Conservation (phyloP, 805 yeast species). For the Metschnikowia picachoensis region DNA sequence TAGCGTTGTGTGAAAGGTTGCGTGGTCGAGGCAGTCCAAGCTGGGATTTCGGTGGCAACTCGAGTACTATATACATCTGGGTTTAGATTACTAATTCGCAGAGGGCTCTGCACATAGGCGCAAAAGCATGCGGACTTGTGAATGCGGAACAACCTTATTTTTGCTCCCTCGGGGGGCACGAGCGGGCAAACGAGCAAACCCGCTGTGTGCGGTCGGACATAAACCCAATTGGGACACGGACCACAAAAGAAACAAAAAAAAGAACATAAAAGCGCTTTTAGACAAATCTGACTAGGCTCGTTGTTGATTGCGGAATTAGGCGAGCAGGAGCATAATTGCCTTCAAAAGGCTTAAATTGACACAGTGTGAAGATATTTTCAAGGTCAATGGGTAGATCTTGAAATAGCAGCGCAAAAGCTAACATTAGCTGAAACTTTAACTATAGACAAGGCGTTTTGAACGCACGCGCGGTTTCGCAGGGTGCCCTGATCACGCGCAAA, state of each 20-base stretch:
- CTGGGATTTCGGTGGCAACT: conserved; percentile 6
- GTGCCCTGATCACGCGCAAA: no score
- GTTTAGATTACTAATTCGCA: conserved; percentile 12
- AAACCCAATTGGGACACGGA: not conserved
- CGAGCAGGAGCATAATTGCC: no score
- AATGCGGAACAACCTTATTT: conserved; percentile 1
- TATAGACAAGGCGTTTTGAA: no score
- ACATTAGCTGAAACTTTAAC: no score
- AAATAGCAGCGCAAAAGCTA: no score
- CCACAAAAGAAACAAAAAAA: not conserved
- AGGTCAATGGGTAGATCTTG: no score
- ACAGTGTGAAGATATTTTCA: no score
- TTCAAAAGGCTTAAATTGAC: no score
- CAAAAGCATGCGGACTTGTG: conserved; percentile 6
- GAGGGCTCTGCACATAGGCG: not conserved
- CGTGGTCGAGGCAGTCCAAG: not conserved
- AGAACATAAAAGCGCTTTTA: no score
- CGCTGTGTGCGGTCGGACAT: not conserved
- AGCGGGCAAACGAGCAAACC: conserved; percentile 1
- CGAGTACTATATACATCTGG: conserved; percentile 5
- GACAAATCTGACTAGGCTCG: no score
- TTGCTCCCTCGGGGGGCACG: not conserved
- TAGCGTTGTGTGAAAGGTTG: not conserved
- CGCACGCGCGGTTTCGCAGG: no score
- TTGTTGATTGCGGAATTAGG: no score